Evolutionary conservation across 2,329 filamentous ascomycete species (phyloP).

Genomic region (Botryotinia calthae): DNA sequence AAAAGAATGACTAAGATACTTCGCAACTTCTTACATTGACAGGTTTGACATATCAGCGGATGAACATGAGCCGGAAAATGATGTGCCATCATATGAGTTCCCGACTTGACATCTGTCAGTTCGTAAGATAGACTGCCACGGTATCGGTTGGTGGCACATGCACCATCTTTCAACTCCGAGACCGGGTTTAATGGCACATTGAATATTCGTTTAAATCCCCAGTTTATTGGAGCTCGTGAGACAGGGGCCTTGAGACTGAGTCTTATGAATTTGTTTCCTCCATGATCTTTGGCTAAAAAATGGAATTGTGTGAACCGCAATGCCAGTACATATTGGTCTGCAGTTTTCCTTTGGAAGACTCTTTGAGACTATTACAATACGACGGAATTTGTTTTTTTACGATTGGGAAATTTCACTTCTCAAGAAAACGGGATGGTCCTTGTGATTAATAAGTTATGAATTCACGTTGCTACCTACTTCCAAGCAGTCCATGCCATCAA

Average conservation of each 20-base stretch:
- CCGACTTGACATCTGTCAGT: neutral
- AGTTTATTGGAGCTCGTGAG: no score
- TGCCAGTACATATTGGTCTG: neutral
- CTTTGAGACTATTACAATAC: neutral
- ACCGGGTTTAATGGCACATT: neutral
- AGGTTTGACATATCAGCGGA: neutral
- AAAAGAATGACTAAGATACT: neutral
- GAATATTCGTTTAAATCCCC: neutral
- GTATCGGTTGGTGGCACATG: no score
- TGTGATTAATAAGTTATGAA: neutral
- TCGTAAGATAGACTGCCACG: neutral
- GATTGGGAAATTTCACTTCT: neutral
- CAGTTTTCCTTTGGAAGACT: neutral
- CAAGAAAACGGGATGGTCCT: no score
- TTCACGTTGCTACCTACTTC: no score
- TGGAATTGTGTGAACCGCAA: neutral
- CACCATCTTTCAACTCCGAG: neutral
- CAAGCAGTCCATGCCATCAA: neutral
- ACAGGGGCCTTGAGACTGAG: no score
- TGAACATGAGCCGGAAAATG: neutral
- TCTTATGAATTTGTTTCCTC: no score
- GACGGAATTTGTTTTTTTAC: neutral
- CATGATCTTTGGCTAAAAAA: neutral
- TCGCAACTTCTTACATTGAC: slow-evolving; percentile 7
- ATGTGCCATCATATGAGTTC: neutral